phyloP scores from a whole-genome alignment of 176 grass and related monocot genomes.

The Cocos nucifera region DNA sequence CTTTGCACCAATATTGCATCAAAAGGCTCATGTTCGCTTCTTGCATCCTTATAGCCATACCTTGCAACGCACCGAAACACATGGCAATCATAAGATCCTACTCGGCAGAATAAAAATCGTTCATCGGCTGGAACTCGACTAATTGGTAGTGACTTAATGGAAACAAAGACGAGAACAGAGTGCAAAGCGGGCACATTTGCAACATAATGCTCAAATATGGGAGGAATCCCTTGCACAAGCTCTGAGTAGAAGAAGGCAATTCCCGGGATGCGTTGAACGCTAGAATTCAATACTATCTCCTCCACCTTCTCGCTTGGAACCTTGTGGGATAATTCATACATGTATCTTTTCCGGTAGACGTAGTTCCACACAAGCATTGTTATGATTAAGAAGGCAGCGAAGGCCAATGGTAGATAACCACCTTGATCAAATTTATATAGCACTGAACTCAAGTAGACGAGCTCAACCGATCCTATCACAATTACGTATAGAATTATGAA shows the following conservation, averaged over 20 bases:
- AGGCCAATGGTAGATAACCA: conserved; percentile 4
- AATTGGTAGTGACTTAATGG: conserved; percentile 62
- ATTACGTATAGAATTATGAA: conserved; percentile 36
- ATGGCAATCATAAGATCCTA: conserved; percentile 30
- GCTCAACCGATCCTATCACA: conserved; percentile 41
- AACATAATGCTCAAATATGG: conserved; percentile 15
- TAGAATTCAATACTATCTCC: background rate
- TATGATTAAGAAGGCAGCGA: background rate
- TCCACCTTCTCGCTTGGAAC: background rate
- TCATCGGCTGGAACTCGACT: conserved; percentile 42
- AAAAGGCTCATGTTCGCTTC: too few relatives aligned
- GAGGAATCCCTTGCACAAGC: conserved; percentile 12
- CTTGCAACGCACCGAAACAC: conserved; percentile 58
- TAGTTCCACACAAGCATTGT: conserved; percentile 17
- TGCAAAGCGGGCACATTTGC: conserved; percentile 17
- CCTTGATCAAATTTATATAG: conserved; percentile 23
- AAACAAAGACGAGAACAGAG: conserved; percentile 57
- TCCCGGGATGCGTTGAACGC: background rate
- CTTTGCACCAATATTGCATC: too few relatives aligned
- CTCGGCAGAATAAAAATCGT: conserved; percentile 46
- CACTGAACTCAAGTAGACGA: conserved; percentile 51
- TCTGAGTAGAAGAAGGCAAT: conserved; percentile 20
- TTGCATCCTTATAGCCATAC: conserved; percentile 64
- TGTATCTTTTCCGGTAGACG: conserved; percentile 8
- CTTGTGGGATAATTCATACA: conserved; percentile 11